Base-by-base conservation (phyloP, 2,329 filamentous ascomycete species). In the Mycosphaerella sp. region DNA sequence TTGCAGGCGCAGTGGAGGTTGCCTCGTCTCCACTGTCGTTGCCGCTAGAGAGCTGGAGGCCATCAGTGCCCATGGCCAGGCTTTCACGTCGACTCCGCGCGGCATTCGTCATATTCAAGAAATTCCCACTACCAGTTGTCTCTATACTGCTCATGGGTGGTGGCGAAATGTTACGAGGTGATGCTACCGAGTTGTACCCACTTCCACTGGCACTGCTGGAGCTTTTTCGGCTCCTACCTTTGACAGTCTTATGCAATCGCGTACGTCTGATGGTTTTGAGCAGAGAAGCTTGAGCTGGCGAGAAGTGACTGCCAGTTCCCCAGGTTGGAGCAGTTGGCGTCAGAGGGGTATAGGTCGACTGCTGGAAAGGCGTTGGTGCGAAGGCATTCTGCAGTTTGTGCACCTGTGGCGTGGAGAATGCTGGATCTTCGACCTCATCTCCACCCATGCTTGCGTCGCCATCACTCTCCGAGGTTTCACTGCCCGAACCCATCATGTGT, bases 41-140 rank as follows among this genome's bases (percentile, higher is more conserved):
- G 3, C 89, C 81, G 50, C 83, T 83, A 9, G 81, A 84, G 21
- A 96, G 86, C 60, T 93, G 86, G 17, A 96, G 74, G 64, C 95
- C 89, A 62, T 93, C 91, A 12, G 91, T 91, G 38, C 91, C 89
- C 75, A 93, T 84, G 61, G 88, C 95, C 56, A 97, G 84, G 69
- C 89, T 95, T 70, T 96, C 91, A 42, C 92, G 80, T 43, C 92
- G 80, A 45, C 64, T 68, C 14, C 64, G 60, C 7, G 86, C 79
- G 41, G 65, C 63, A 38, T 58, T 66, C 12, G 62, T 53, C 64
- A 62, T 66, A 7, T 58, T 57, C 21, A 68, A 66, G 46, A 64
- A 67, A 43, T 77, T 48, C 73, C 74, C 36, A 23, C 34, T 38
- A 38, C 70, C 71, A 4, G 73, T 71, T 42, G 73, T 75, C 56